A percentile compares a stretch with the other conserved stretches of the same genome.
Conservation (phyloP, 129 eudicot species). For the Apium graveolens region DNA sequence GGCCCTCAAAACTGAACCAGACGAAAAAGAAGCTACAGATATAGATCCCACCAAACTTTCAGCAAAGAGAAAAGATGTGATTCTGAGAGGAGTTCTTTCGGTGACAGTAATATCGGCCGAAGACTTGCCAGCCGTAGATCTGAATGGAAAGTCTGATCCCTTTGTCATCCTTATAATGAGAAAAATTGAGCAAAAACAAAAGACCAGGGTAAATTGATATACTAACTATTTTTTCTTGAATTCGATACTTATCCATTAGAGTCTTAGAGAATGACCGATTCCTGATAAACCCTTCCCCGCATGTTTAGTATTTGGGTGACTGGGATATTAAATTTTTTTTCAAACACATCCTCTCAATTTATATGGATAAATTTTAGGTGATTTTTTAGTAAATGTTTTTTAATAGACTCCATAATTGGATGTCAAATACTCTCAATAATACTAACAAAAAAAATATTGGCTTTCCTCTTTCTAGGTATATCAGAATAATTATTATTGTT, state of each 20-base stretch:
- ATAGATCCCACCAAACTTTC: constrained; percentile 30
- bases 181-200: constrained; percentile 63
- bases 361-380: neutral
- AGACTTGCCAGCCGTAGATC: constrained; percentile 67
- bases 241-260: neutral
- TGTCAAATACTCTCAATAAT: neutral
- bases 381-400: neutral
- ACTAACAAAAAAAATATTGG: neutral
- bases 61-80: constrained; percentile 57
- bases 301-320: no score
- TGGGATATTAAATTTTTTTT: neutral
- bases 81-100: constrained; percentile 94
- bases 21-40: constrained; percentile 22
- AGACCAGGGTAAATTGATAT: constrained; percentile 60
- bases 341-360: neutral
- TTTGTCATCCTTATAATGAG: constrained; percentile 69
- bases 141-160: constrained; percentile 92
- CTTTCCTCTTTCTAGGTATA: neutral
- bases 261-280: neutral
- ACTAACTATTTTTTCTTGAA: neutral
- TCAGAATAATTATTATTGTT: constrained; percentile 5
- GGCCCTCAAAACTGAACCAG: constrained; percentile 50
- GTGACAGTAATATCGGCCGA: constrained; percentile 82
- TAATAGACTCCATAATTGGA: neutral
- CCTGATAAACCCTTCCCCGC: neutral